Evolutionary conservation across 495 filamentous ascomycete genomes (phyloP).

Genomic region (Lepraria neglecta): DNA sequence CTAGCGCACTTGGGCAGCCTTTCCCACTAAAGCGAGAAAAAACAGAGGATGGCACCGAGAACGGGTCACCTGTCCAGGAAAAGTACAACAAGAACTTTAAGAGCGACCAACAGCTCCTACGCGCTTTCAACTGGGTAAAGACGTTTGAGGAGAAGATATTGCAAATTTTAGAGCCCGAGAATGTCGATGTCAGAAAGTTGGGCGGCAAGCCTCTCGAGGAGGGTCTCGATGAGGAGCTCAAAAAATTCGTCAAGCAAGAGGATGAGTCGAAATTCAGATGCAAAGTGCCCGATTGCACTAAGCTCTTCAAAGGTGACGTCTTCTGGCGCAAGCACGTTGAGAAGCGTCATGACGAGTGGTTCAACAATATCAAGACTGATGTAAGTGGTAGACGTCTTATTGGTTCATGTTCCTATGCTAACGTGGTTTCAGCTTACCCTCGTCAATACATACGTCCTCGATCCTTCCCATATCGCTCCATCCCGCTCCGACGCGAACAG

Average conservation of each 20-base stretch:
- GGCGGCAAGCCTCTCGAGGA: conserved; percentile 84
- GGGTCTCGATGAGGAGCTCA: conserved; percentile 76
- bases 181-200: conserved; percentile 76
- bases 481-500: conserved; percentile 92
- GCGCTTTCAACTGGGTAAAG: conserved; percentile 98
- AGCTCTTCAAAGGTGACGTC: conserved; percentile 91
- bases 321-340: conserved; percentile 99
- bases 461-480: conserved; percentile 87
- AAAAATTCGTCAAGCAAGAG: conserved; percentile 89
- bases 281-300: conserved; percentile 90
- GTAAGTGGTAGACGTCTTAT: conserved; percentile 46
- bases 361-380: conserved; percentile 70
- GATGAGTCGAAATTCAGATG: conserved; percentile 94
- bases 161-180: conserved; percentile 84
- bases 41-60: conserved; percentile 56
- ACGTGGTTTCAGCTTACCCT: conserved; percentile 58
- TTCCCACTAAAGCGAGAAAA: conserved; percentile 75
- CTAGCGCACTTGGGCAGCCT: conserved; percentile 68
- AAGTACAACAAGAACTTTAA: conserved; percentile 65
- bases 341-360: conserved; percentile 89
- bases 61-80: conserved; percentile 54
- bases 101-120: conserved; percentile 80
- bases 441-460: conserved; percentile 87
- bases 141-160: conserved; percentile 96
- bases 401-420: conserved; percentile 15